These are phyloP conservation scores for Tolypocladium amazonense DNA, from an alignment of 2,329 filamentous ascomycete species.

Conservation along the genomic window DNA sequence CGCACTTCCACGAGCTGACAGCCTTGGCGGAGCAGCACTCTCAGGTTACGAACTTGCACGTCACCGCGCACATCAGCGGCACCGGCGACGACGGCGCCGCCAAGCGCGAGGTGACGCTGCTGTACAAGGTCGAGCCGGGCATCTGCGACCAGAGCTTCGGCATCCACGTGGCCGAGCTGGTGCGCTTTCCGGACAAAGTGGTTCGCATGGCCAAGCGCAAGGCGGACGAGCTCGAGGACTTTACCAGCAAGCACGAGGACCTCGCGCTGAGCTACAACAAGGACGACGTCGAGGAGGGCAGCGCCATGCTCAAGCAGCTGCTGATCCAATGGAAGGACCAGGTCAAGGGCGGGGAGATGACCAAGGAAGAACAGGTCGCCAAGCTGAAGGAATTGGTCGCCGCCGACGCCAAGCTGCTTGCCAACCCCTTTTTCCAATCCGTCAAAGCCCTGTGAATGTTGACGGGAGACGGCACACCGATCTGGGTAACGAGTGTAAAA, in stretches of 20 bases:
- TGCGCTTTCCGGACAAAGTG: slow-evolving; percentile 93
- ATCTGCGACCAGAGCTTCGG: slow-evolving; percentile 97
- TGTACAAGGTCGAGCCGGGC: slow-evolving; percentile 94
- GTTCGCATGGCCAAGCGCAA: slow-evolving; percentile 99
- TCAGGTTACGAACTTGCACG: slow-evolving; percentile 86
- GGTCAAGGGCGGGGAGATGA: slow-evolving; percentile 48
- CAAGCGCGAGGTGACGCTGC: slow-evolving; percentile 79
- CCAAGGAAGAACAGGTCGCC: slow-evolving; percentile 64
- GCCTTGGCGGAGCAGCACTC: slow-evolving; percentile 78
- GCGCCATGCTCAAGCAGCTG: slow-evolving; percentile 71
- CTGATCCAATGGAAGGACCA: slow-evolving; percentile 79
- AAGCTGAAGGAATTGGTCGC: slow-evolving; percentile 72
- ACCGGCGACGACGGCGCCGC: slow-evolving; percentile 28
- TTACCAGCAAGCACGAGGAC: slow-evolving; percentile 66
- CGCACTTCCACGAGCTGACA: slow-evolving; percentile 96
- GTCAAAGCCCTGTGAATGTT: slow-evolving; percentile 39
- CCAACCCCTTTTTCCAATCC: slow-evolving; percentile 62
- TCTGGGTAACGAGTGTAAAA: background rate
- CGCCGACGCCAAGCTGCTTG: slow-evolving; percentile 53
- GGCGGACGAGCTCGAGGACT: slow-evolving; percentile 95
- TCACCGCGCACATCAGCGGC: slow-evolving; percentile 80
- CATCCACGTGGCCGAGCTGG: slow-evolving; percentile 94
- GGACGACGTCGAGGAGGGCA: slow-evolving; percentile 83
- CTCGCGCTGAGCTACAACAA: slow-evolving; percentile 55
- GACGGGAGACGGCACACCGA: background rate